phyloP scores from a whole-genome alignment of 129 eudicot genomes.

The Centella asiatica region DNA sequence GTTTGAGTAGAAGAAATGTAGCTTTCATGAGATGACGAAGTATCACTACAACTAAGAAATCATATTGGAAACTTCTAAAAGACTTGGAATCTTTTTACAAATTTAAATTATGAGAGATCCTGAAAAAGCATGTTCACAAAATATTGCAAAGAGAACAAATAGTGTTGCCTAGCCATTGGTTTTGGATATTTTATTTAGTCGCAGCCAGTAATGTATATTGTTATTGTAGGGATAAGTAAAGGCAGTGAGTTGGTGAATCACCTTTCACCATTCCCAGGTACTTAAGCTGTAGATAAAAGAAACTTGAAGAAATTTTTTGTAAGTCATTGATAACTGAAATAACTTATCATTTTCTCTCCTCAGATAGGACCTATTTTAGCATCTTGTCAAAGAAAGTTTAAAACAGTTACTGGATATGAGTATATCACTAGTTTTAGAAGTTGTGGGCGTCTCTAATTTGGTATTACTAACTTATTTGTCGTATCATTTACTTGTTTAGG shows the following conservation, averaged over 20 bases:
- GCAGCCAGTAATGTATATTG: background rate
- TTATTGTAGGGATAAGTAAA: conserved; percentile 1
- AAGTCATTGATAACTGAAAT: no score
- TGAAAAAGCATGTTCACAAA: background rate
- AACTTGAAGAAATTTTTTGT: no score
- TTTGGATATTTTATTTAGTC: background rate
- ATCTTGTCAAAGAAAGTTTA: no score
- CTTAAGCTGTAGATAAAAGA: no score
- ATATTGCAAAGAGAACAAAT: background rate
- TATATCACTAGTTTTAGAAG: no score
- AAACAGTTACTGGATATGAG: no score
- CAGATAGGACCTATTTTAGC: no score
- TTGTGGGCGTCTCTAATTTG: no score
- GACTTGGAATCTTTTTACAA: background rate
- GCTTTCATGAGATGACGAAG: background rate
- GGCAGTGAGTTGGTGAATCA: no score
- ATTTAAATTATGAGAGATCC: background rate
- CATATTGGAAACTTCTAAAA: background rate
- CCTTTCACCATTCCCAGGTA: no score
- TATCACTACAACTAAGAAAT: background rate
- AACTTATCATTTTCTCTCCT: no score
- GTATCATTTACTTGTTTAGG: conserved; percentile 30
- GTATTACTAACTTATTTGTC: background rate
- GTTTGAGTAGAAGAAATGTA: background rate
- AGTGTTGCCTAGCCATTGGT: background rate